Conservation (phyloP, 2,329 filamentous ascomycete genomes). For the Penicillium sp. region DNA sequence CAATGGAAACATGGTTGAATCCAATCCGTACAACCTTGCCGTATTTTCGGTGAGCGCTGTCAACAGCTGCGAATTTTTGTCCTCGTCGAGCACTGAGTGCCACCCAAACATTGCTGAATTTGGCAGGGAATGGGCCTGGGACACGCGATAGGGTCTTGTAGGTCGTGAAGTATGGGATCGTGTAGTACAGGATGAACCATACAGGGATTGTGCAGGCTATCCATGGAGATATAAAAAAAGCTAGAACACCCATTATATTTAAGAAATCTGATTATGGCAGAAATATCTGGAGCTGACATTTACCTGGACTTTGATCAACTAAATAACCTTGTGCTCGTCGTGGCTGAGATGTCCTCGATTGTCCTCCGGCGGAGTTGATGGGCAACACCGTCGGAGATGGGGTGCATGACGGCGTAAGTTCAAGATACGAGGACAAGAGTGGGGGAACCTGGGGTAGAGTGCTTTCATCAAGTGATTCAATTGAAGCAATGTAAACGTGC, state of each 20-base stretch:
- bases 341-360: not conserved
- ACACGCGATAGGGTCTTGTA: slow-evolving; percentile 9
- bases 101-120: slow-evolving; percentile 24
- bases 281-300: not conserved
- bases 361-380: not conserved
- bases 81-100: slow-evolving; percentile 16
- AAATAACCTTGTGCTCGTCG: not conserved
- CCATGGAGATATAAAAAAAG: slow-evolving; percentile 12
- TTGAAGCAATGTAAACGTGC: not conserved
- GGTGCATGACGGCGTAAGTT: not conserved
- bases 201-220: slow-evolving; percentile 5
- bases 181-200: slow-evolving; percentile 15
- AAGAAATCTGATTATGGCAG: not conserved
- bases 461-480: too few relatives aligned
- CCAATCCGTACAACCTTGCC: slow-evolving; percentile 23
- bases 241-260: slow-evolving; percentile 11
- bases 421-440: not conserved
- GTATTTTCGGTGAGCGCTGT: slow-evolving; percentile 38
- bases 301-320: not conserved
- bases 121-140: slow-evolving; percentile 19
- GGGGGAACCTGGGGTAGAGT: not conserved
- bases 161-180: slow-evolving; percentile 18
- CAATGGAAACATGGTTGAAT: slow-evolving; percentile 26
- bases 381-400: slow-evolving; percentile 1
- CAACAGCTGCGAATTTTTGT: slow-evolving; percentile 37